Percentiles rank a stretch among this genome's conserved stretches.
These are phyloP conservation scores for Luffa aegyptiaca DNA, from an alignment of 306 rosid species.

Conservation along the genomic window DNA sequence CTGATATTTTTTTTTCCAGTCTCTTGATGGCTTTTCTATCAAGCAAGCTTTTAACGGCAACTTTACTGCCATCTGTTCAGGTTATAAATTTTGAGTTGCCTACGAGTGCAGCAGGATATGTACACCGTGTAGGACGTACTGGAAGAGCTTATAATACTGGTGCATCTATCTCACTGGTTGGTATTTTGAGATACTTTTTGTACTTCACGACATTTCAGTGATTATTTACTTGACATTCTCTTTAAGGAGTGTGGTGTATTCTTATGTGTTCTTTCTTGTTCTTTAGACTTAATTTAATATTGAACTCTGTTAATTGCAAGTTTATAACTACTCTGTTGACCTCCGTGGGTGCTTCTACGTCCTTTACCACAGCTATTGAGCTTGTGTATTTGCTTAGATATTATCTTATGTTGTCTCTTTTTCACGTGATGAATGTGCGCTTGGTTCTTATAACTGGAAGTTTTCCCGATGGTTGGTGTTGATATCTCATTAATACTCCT, in stretches of 20 bases:
- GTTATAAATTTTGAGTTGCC: conserved; percentile 95
- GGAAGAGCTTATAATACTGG: conserved; percentile 93
- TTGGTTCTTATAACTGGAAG: neutral
- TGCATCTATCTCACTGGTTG: conserved; percentile 82
- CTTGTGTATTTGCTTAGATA: neutral
- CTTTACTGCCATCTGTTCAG: conserved; percentile 28
- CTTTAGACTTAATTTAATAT: neutral
- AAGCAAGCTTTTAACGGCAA: neutral
- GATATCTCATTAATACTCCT: neutral
- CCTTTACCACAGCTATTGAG: neutral
- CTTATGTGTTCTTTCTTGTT: neutral
- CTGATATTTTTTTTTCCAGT: neutral
- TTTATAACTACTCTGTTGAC: neutral
- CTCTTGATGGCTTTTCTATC: neutral
- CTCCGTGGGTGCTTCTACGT: neutral
- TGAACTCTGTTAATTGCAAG: neutral
- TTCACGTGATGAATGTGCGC: neutral
- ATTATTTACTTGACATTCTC: neutral
- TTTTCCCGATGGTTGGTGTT: neutral
- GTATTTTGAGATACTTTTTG: conserved; percentile 17
- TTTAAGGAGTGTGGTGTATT: neutral
- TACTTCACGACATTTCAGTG: neutral
- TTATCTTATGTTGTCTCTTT: neutral
- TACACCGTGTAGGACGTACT: conserved; percentile 93
- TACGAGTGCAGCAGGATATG: conserved; percentile 57